phyloP scores from a whole-genome alignment of 1,284 basidiomycete species.

The Fomitopsis betulina region DNA sequence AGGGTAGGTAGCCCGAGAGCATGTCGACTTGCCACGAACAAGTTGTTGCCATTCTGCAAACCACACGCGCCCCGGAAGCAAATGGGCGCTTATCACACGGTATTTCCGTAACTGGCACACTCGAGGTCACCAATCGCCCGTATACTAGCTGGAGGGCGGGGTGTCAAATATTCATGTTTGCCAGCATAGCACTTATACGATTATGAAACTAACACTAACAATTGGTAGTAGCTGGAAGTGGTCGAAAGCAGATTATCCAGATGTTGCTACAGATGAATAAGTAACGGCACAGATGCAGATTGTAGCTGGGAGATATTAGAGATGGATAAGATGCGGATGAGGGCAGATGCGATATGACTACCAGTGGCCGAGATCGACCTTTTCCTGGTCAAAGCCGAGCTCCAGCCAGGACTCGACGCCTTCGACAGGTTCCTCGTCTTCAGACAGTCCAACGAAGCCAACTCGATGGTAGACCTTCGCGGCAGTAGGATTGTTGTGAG shows the following conservation, averaged over 20 bases:
- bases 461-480: constrained; percentile 54
- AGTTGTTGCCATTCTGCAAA: background rate
- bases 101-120: no score
- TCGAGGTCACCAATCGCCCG: no score
- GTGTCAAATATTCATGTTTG: no score
- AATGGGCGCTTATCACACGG: background rate
- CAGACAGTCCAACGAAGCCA: constrained; percentile 50
- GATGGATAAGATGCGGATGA: no score
- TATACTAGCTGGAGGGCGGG: no score
- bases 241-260: no score
- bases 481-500: constrained; percentile 47
- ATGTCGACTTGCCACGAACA: background rate
- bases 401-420: constrained; percentile 56
- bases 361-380: constrained; percentile 57
- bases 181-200: no score
- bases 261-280: background rate
- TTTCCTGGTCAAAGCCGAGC: constrained; percentile 48
- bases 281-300: background rate
- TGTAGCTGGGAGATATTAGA: no score
- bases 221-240: no score
- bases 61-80: background rate
- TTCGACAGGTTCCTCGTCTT: constrained; percentile 26
- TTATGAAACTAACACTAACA: no score
- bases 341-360: constrained; percentile 18
- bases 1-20: background rate